Base-by-base conservation (phyloP, 805 yeast genomes). In the Lipomyces spencermartinsiae region DNA sequence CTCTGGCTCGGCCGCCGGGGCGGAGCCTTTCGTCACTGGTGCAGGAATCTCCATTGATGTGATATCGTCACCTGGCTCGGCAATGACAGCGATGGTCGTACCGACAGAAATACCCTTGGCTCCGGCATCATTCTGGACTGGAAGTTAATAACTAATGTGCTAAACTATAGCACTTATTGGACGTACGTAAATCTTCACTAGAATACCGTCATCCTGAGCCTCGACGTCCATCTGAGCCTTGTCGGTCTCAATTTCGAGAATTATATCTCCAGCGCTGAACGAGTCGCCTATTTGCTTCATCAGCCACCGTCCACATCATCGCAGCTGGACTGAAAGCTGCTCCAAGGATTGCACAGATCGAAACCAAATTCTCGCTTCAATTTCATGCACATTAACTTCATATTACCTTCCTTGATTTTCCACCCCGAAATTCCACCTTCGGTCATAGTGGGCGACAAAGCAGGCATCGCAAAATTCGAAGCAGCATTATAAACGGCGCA, bases 371-470 rank as follows among this genome's bases (percentile, higher is more conserved):
- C 22, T n/a, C 10, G 49, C 9, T 43, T 19, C 4, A 43, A 9
- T 8, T 22, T 37, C 22, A 37, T 19, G 31, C 25, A 37, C 57
- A 51, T 7, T 14, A 61, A n/a, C 58, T 61, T 54, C 14, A n/a
- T 67, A 43, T 2, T 60, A 66, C 92, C 92, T 61, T 85, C 89
- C 78, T 93, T 88, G 75, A 88, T 83, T 77, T 92, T 91, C 99
- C 99, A 94, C 64, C 87, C 84, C 12, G 92, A 91, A 71, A 94
- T 85, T 5, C 97, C 97, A 54, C 99, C 99, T 77, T 89, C 91
- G 37, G 93, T 92, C 99, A 94, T 94, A 6, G 99, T 94, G 56
- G 99, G 99, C 4, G 98, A 93, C 97, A 94, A 92, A 33, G 99
- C 98, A 3, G 99, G 99, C 98, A 94, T 94, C 63, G 83, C 88